These are phyloP conservation scores for Karstenula rhodostoma DNA, from an alignment of 2,329 filamentous ascomycete genomes.

Conservation along the genomic window DNA sequence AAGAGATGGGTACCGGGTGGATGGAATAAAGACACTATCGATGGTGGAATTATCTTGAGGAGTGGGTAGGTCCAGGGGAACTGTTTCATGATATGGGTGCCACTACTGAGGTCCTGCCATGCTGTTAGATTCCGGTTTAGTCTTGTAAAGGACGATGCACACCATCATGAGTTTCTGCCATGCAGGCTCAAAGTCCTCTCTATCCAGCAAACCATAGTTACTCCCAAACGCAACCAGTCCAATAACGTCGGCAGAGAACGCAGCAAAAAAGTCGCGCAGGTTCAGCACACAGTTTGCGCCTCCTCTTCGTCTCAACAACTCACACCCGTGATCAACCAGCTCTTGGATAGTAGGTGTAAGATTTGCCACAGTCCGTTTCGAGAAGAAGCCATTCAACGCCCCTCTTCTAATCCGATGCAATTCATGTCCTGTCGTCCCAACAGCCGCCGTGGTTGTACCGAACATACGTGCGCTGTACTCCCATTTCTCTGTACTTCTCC, in stretches of 20 bases:
- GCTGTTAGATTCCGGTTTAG: background rate
- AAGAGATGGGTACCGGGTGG: constrained; percentile 35
- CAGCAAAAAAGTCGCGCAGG: constrained; percentile 27
- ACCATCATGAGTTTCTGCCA: constrained; percentile 34
- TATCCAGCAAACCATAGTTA: constrained; percentile 27
- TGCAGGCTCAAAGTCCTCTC: constrained; percentile 25
- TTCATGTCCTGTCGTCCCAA: constrained; percentile 32
- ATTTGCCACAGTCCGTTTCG: constrained; percentile 22
- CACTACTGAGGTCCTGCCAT: constrained; percentile 29
- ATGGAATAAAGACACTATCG: constrained; percentile 31
- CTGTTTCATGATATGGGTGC: constrained; percentile 40
- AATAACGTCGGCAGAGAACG: constrained; percentile 32
- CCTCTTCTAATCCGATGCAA: constrained; percentile 34
- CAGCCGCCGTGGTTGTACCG: constrained; percentile 24
- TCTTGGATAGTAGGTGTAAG: constrained; percentile 12
- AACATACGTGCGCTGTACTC: constrained; percentile 32
- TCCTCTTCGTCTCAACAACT: constrained; percentile 18
- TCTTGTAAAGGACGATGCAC: background rate
- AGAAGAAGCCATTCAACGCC: constrained; percentile 40
- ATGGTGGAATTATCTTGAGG: constrained; percentile 23
- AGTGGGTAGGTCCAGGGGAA: constrained; percentile 26
- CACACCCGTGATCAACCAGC: constrained; percentile 15
- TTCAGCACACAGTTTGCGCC: constrained; percentile 19
- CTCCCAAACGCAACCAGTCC: constrained; percentile 30
- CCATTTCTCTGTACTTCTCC: constrained; percentile 31